phyloP scores from a whole-genome alignment of 2,329 filamentous ascomycete genomes.

The Nemania abortiva region DNA sequence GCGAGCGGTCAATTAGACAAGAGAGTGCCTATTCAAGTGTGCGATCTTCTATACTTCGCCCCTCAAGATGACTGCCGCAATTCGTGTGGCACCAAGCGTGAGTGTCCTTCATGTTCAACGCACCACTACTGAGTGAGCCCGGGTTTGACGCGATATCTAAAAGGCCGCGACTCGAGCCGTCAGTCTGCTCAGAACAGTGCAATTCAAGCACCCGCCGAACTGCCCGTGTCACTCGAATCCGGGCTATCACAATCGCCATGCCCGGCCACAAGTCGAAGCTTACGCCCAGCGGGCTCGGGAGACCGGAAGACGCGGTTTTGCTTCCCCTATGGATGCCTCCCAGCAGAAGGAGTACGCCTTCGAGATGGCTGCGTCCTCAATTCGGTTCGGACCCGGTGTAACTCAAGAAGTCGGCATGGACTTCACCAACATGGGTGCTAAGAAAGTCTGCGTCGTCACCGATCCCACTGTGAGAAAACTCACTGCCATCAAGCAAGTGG shows the following conservation, averaged over 20 bases:
- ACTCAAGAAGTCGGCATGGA: conserved; percentile 99
- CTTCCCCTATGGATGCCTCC: conserved; percentile 79
- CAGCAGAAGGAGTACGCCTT: conserved; percentile 96
- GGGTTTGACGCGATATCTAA: conserved; percentile 22
- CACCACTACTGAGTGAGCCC: conserved; percentile 3
- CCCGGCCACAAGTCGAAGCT: conserved; percentile 61
- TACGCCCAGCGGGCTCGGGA: conserved; percentile 59
- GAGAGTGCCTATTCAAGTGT: background rate
- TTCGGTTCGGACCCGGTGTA: conserved; percentile 91
- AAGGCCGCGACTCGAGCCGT: conserved; percentile 73
- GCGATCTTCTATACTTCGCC: background rate
- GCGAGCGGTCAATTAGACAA: background rate
- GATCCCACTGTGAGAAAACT: conserved; percentile 84
- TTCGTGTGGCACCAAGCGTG: conserved; percentile 54
- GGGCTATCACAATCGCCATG: conserved; percentile 77
- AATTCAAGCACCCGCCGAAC: conserved; percentile 86
- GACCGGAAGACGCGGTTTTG: conserved; percentile 64
- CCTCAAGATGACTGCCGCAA: conserved; percentile 49
- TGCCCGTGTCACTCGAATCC: conserved; percentile 96
- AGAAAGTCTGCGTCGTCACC: conserved; percentile 91
- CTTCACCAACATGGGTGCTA: conserved; percentile 88
- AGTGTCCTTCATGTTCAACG: conserved; percentile 39
- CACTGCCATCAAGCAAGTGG: conserved; percentile 89
- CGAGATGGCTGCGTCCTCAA: conserved; percentile 96
- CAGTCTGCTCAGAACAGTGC: conserved; percentile 86